Evolutionary conservation across 257 asterid genomes (phyloP), one percentile per base, ranked within the genome.

Genomic region (Solanum verrucosum): DNA sequence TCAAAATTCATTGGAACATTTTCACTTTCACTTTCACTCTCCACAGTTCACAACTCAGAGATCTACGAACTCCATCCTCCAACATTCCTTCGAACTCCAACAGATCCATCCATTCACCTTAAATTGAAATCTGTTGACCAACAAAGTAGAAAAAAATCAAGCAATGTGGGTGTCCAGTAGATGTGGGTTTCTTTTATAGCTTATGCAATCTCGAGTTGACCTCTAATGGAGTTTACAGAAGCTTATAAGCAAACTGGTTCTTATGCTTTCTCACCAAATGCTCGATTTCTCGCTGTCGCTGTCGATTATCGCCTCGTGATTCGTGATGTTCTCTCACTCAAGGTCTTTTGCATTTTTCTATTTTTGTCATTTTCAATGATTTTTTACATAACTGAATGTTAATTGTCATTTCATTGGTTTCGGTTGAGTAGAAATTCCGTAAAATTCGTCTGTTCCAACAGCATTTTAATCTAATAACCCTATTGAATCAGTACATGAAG

Each of bases 271-370:
- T 97, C 99, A 37, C 99, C 99, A 1, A 92, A 97, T 88, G 93
- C 99, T 23, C 93, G 97, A 59, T 95, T 90, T 91, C 88, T 97
- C 16, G 99, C 99, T 9, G 96, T 97, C 13, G 95, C 99, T 2
- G 98, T 93, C 20, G 99, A 96, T 92, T 97, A 95, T 88, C 99
- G 99, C 72, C 95, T 97, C 14, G 99, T 95, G 46, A 93, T 97
- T 90, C 99, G 99, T 40, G 99, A 97, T 88, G 96, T 95, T 86
- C 96, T 91, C 89, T 92, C 98, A 5, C 95, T 96, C 86, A 94
- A 97, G 99, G 99, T 97, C 87, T 65, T 59, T 74, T 35, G 34
- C 25, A 38, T 46, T 31, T 85, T 29, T 70, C 10, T 59, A 7
- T 33, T 44, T 27, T 33, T 34, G 44, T 33, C 15, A 79, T 27